Conservation (phyloP, 2,329 filamentous ascomycete genomes). For the Calonectria montana region DNA sequence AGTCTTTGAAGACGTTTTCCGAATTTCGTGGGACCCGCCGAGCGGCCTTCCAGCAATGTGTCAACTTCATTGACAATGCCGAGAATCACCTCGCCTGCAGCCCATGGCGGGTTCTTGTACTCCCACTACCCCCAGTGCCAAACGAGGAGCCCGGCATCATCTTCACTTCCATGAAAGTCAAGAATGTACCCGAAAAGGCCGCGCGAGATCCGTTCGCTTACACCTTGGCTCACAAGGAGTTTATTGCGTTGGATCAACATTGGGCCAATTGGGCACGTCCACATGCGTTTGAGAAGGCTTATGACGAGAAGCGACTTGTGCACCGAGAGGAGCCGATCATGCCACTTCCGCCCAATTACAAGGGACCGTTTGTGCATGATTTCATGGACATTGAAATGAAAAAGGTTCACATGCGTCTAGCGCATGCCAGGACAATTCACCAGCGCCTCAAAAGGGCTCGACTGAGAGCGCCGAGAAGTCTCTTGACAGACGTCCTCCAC, state of each 20-base stretch:
- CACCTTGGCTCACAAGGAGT: slow-evolving; percentile 41
- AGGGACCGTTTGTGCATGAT: slow-evolving; percentile 34
- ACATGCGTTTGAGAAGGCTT: slow-evolving; percentile 32
- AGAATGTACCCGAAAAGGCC: slow-evolving; percentile 36
- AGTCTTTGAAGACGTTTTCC: slow-evolving; percentile 44
- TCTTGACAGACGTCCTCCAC: slow-evolving; percentile 28
- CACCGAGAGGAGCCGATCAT: slow-evolving; percentile 30
- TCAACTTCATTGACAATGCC: slow-evolving; percentile 50
- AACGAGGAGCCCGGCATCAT: slow-evolving; percentile 38
- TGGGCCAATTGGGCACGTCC: slow-evolving; percentile 34
- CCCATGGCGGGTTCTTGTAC: slow-evolving; percentile 50
- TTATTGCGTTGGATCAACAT: slow-evolving; percentile 23
- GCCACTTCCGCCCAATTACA: slow-evolving; percentile 40
- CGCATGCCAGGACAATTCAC: slow-evolving; percentile 25
- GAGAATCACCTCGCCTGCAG: slow-evolving; percentile 53
- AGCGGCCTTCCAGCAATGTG: slow-evolving; percentile 57
- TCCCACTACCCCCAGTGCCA: slow-evolving; percentile 42
- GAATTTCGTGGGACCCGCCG: slow-evolving; percentile 55
- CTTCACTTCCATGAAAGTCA: slow-evolving; percentile 32
- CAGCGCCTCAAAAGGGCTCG: slow-evolving; percentile 28
- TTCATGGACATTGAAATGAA: slow-evolving; percentile 40
- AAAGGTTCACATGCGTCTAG: slow-evolving; percentile 27
- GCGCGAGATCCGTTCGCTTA: slow-evolving; percentile 43
- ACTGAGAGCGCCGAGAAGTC: slow-evolving; percentile 27
- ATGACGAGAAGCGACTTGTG: slow-evolving; percentile 14